Conservation (phyloP, 495 filamentous ascomycete genomes). For the Delitschia confertaspora region DNA sequence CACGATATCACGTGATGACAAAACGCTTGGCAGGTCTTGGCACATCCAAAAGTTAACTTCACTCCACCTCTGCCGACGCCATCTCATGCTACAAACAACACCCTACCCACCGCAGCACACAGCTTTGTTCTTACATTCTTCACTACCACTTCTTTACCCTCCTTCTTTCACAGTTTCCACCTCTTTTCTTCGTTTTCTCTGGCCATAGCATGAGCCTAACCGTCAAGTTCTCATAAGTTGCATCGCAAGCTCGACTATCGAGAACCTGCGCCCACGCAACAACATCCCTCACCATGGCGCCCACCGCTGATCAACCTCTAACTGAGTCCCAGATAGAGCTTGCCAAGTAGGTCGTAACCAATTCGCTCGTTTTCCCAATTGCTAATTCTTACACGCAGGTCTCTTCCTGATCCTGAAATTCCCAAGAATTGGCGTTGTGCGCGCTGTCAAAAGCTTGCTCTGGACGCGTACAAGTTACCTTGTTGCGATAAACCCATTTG, state of each 20-base stretch:
- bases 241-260: no score
- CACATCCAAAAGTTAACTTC: no score
- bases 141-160: neutral
- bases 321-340: slow-evolving; percentile 3
- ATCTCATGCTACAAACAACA: slow-evolving; percentile 1
- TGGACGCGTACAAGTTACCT: slow-evolving; percentile 81
- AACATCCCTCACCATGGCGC: no score
- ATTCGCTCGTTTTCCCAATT: neutral
- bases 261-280: no score
- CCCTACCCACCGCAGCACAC: neutral
- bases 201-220: neutral
- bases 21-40: no score
- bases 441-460: slow-evolving; percentile 80
- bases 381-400: slow-evolving; percentile 40
- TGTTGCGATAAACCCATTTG: slow-evolving; percentile 96
- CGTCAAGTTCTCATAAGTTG: neutral
- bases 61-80: neutral
- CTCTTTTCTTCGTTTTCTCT: neutral
- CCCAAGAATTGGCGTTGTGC: slow-evolving; percentile 92
- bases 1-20: no score
- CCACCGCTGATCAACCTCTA: neutral
- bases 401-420: slow-evolving; percentile 73
- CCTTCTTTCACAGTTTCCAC: neutral
- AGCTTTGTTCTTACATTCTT: neutral
- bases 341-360: slow-evolving; percentile 6